Base-by-base conservation (phyloP, 1,284 basidiomycete genomes). In the Ganoderma resinaceum region DNA sequence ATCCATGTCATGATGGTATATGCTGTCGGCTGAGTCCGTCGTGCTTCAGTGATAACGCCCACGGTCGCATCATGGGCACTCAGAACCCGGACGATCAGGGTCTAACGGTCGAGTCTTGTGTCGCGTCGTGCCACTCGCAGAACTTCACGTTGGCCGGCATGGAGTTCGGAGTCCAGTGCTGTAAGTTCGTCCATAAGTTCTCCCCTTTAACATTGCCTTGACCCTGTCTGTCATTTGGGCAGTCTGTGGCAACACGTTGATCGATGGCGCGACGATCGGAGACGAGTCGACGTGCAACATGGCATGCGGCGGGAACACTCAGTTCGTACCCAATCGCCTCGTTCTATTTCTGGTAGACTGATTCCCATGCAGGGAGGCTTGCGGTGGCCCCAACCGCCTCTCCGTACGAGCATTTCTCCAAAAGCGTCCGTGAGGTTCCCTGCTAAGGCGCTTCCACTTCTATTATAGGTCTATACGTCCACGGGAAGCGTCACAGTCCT, bases 361-460 rank as follows among this genome's bases (percentile, higher is more conserved):
- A 62, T 35, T 26, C 60, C 59, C 46, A 66, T 61, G 59, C 72
- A 92, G 89, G 31, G 84, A 92, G 78, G 86, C 87, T 53, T 93
- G 92, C 71, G 92, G 92, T 73, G 91, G 87, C 12, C 85, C 88
- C 1, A 89, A 89, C 74, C 85, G 87, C n/a, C 76, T 94, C 57
- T 92, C 90, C 0, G 86, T 80, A 64, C 60, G 75, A 57, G 20
- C 33, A 33, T 60, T 31, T 18, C 53, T 26, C 37, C 46, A 53
- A 53, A 63, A 69, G 58, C 66, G 35, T 66, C 70, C 63, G 62
- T 33, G 37, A 53, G 63, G 59, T 57, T 38, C 46, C 37, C 8
- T 61, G 61, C 69, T 67, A 23, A 65, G 37, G 40, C 46, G 61
- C 53, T 23, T 49, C 35, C 46, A 12, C 8, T 18, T 57, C 18